Evolutionary conservation across 148 eudicot genomes (phyloP).

Genomic region (Suaeda aralocaspica): DNA sequence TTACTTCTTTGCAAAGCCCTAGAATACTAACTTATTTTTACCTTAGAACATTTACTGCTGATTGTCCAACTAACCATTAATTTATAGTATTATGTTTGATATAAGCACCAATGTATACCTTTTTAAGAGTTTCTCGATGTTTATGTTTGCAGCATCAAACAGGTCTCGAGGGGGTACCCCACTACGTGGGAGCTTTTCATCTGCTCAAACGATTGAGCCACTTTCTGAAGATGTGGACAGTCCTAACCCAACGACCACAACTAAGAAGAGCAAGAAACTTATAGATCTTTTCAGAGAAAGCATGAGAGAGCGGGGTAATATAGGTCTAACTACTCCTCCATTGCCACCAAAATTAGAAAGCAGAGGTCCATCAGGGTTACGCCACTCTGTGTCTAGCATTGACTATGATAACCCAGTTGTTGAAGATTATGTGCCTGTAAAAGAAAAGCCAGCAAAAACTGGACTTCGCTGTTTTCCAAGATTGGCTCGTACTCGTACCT

Average conservation of each 20-base stretch:
- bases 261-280: conserved; percentile 44
- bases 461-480: conserved; percentile 60
- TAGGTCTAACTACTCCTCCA: conserved; percentile 12
- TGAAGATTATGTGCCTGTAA: conserved; percentile 19
- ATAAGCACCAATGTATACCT: not conserved
- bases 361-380: conserved; percentile 31
- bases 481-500: conserved; percentile 44
- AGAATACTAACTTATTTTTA: too few species aligned
- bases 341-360: conserved; percentile 29
- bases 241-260: conserved; percentile 19
- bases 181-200: conserved; percentile 25
- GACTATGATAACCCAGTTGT: conserved; percentile 36
- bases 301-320: conserved; percentile 30
- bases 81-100: not conserved
- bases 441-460: conserved; percentile 31
- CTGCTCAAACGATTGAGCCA: conserved; percentile 9
- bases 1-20: too few species aligned
- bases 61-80: too few species aligned
- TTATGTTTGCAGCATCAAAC: conserved; percentile 16
- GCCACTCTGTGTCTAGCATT: conserved; percentile 26
- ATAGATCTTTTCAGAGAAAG: conserved; percentile 66
- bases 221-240: conserved; percentile 4
- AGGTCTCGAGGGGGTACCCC: conserved; percentile 23
- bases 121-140: not conserved
- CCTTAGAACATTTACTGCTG: too few species aligned